Evolutionary conservation across 2,329 filamentous ascomycete species (phyloP).

Genomic region (Apiospora phragmitis): DNA sequence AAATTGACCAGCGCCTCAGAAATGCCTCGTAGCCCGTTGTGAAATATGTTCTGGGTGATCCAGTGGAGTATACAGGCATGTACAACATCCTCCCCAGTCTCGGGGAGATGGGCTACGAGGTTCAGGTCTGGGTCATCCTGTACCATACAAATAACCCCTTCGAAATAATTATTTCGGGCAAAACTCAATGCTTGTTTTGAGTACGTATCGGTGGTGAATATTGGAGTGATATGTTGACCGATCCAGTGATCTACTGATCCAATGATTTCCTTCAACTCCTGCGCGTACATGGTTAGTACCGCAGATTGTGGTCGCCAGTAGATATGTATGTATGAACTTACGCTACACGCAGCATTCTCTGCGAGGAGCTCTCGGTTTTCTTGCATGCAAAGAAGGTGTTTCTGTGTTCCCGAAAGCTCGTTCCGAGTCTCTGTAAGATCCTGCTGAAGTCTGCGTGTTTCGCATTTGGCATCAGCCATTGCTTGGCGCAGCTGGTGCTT

Average conservation of each 20-base stretch:
- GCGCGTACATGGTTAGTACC: neutral
- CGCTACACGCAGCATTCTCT: neutral
- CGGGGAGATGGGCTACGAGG: neutral
- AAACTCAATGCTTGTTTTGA: neutral
- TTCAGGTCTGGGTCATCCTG: neutral
- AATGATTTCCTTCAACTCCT: neutral
- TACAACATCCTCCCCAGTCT: neutral
- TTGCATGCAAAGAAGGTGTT: neutral
- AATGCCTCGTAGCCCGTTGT: neutral
- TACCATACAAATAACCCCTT: neutral
- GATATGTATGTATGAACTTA: neutral
- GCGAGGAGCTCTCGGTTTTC: neutral
- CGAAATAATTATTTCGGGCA: neutral
- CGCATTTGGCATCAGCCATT: too few species aligned
- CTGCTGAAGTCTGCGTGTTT: neutral
- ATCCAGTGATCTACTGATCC: neutral
- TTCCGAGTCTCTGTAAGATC: neutral
- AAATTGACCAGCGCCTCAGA: accelerated
- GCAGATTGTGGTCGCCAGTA: neutral
- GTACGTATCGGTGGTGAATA: neutral
- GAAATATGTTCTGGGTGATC: neutral
- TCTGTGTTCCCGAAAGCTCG: neutral
- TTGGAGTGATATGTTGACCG: neutral
- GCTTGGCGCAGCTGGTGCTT: too few species aligned
- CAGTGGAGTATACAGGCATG: neutral